These are phyloP conservation scores for Pseudocercospora fuligena DNA, from an alignment of 2,329 filamentous ascomycete genomes.

Conservation along the genomic window DNA sequence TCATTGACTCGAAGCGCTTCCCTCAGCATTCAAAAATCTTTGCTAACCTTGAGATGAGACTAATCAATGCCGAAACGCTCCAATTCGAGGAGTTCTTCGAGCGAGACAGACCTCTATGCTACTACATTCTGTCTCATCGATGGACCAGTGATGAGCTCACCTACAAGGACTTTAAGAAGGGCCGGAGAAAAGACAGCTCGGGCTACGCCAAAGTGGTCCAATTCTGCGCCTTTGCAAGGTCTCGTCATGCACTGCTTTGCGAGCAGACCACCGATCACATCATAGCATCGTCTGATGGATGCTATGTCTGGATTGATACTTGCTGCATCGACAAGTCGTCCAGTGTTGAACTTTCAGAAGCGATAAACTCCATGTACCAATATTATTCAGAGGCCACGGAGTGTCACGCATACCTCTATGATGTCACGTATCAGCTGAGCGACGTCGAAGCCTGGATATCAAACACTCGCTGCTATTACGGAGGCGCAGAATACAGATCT, in stretches of 20 bases:
- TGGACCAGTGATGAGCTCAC: constrained; percentile 18
- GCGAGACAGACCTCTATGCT: neutral
- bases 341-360: neutral
- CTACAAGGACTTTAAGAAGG: constrained; percentile 13
- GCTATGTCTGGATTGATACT: constrained; percentile 13
- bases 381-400: too few species aligned
- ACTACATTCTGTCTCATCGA: constrained; percentile 22
- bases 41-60: constrained; percentile 6
- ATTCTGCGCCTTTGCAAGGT: neutral
- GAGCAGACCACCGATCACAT: neutral
- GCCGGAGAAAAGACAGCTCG: neutral
- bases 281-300: neutral
- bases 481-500: too few species aligned
- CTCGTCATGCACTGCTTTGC: neutral
- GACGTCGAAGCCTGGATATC: too few species aligned
- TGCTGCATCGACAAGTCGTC: neutral
- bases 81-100: constrained; percentile 13
- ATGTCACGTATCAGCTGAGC: neutral
- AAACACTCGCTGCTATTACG: too few species aligned
- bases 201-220: neutral
- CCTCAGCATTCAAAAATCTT: too few species aligned
- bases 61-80: constrained; percentile 14
- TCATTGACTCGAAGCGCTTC: too few species aligned
- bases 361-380: neutral
- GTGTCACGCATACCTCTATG: neutral